Conservation (phyloP, 345 rosid species). For the Syzygium aqueum region DNA sequence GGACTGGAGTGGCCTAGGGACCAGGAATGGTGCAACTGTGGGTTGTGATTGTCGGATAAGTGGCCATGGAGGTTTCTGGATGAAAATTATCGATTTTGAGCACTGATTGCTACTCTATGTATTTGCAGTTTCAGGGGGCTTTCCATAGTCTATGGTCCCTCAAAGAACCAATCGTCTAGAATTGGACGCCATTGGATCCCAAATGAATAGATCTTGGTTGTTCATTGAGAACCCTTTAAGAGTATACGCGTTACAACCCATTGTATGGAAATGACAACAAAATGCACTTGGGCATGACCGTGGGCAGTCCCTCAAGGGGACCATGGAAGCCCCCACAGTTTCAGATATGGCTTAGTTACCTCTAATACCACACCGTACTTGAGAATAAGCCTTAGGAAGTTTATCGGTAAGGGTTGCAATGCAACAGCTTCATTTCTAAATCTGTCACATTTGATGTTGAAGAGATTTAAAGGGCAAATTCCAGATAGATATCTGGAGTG, state of each 20-base stretch:
- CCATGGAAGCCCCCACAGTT: background rate
- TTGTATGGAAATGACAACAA: background rate
- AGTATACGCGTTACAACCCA: background rate
- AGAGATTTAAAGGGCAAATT: background rate
- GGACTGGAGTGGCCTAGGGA: background rate
- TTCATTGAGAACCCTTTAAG: background rate
- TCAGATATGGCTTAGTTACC: background rate
- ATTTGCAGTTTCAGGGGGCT: background rate
- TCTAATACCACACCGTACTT: accelerated
- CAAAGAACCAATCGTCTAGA: background rate
- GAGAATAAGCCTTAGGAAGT: background rate
- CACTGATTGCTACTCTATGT: background rate
- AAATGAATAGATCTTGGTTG: background rate
- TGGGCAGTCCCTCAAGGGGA: background rate
- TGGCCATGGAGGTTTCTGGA: background rate
- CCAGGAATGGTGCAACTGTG: background rate
- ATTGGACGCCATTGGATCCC: background rate
- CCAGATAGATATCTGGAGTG: background rate
- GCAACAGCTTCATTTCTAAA: background rate
- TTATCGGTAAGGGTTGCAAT: background rate
- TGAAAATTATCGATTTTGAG: background rate
- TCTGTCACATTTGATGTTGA: background rate
- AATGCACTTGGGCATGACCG: accelerated
- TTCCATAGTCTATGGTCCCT: background rate
- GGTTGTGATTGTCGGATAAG: background rate